Percentiles rank a stretch among this genome's conserved stretches.
Evolutionary conservation across 108 stramenopile genomes (phyloP).

Genomic region (Fragilariopsis cylindrus): DNA sequence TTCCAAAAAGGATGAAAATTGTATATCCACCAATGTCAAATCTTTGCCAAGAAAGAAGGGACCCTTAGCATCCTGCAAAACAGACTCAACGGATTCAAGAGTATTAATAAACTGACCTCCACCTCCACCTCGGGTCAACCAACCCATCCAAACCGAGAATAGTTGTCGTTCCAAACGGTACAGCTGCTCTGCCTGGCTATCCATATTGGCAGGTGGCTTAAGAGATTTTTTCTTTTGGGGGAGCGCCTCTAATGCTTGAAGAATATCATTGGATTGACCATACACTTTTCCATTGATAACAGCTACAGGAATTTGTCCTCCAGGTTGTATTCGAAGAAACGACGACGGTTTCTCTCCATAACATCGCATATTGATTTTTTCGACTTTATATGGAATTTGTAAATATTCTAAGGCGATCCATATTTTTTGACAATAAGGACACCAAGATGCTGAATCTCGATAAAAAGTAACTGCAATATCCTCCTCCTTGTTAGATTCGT

Average conservation of each 20-base stretch:
- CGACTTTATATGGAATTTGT: conserved; percentile 83
- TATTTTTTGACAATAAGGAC: conserved; percentile 91
- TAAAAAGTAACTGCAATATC: conserved; percentile 86
- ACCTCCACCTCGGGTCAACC: conserved; percentile 72
- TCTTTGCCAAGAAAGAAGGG: conserved; percentile 85
- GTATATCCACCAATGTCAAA: conserved; percentile 74
- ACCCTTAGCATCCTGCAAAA: conserved; percentile 52
- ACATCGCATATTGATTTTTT: conserved; percentile 92
- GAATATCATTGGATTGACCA: conserved; percentile 83
- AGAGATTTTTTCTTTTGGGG: conserved; percentile 47
- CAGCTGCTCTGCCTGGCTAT: conserved; percentile 52
- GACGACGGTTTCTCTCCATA: conserved; percentile 79
- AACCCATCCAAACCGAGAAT: conserved; percentile 89
- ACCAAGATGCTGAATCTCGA: conserved; percentile 82
- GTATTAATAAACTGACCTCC: conserved; percentile 51
- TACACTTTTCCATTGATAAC: conserved; percentile 75
- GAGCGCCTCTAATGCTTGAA: conserved; percentile 69
- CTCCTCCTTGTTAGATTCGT: conserved; percentile 67
- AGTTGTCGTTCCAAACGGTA: conserved; percentile 81
- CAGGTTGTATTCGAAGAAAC: conserved; percentile 71
- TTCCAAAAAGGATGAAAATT: conserved; percentile 88
- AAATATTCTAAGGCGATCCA: conserved; percentile 85
- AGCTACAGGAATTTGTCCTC: conserved; percentile 82
- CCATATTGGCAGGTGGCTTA: conserved; percentile 17
- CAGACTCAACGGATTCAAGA: conserved; percentile 70